A percentile compares a stretch with the other conserved stretches of the same genome.
phyloP scores from a whole-genome alignment of 176 grass and related monocot genomes.

The Oryza meridionalis region DNA sequence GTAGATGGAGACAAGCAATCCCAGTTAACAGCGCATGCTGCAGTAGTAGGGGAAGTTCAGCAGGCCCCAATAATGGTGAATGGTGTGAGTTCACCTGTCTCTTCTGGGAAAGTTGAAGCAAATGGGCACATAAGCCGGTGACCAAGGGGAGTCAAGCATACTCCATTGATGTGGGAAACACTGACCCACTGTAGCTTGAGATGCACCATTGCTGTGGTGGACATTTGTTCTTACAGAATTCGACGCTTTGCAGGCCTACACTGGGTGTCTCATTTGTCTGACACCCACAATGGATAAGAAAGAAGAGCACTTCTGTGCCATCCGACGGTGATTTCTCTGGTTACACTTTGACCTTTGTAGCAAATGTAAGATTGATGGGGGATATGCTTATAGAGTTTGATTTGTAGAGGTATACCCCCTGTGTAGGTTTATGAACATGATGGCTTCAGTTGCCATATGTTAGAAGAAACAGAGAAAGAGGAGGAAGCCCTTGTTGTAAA shows the following conservation, averaged over 20 bases:
- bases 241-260: background rate
- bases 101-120: slow-evolving; percentile 33
- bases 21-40: slow-evolving; percentile 9
- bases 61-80: slow-evolving; percentile 31
- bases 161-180: slow-evolving; percentile 15
- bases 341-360: slow-evolving; percentile 32
- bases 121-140: slow-evolving; percentile 51
- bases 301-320: slow-evolving; percentile 26
- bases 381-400: slow-evolving; percentile 41
- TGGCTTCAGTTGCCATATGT: slow-evolving; percentile 13
- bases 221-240: slow-evolving; percentile 12
- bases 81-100: slow-evolving; percentile 36
- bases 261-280: slow-evolving; percentile 21
- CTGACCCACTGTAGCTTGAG: slow-evolving; percentile 12
- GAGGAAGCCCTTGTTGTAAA: slow-evolving; percentile 48
- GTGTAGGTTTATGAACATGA: slow-evolving; percentile 34
- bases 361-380: slow-evolving; percentile 53
- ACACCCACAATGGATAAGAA: slow-evolving; percentile 16
- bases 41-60: slow-evolving; percentile 33
- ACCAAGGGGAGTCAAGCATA: slow-evolving; percentile 1
- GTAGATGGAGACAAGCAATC: slow-evolving; percentile 43
- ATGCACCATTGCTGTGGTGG: slow-evolving; percentile 2
- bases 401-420: slow-evolving; percentile 40
- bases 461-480: slow-evolving; percentile 24
- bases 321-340: background rate